Evolutionary conservation across 2,329 filamentous ascomycete genomes (phyloP), one percentile per base, ranked within the genome.

Genomic region (Cladosporium oxysporum): DNA sequence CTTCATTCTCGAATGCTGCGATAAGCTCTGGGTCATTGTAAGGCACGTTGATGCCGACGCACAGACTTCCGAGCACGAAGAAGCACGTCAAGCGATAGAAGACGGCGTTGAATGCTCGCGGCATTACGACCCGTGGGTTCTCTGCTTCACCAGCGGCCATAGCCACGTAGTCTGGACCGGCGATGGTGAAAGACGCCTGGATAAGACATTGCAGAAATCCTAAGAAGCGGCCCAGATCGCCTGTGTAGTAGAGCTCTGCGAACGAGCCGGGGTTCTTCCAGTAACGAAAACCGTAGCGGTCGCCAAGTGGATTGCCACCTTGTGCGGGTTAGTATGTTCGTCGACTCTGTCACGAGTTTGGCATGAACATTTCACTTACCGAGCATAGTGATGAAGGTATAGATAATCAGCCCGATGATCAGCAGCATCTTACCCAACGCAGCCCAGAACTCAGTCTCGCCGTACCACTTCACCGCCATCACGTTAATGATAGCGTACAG

Each of bases 371-470:
- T 14, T 31, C 4, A 44, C 60, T 41, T 41, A 63, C 60, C 92
- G 0, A 95, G 80, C 89, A 95, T 94, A 69, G 88, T 87, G 69
- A 96, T 84, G 73, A 96, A 92, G 2, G 92, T 94, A 79, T 91
- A 93, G 69, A 87, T 72, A 70, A 93, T 84, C 60, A 94, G 82
- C 1, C 87, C 90, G 41, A 92, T 78, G 67, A 91, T 91, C 60
- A 93, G 83, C 2, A 93, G 71, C 2, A 92, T 85, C 75, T 93
- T 82, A 66, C 79, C 23, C 89, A 71, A 41, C 11, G 69, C 67
- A 16, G 68, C 86, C 80, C 86, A 85, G 73, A 96, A 95, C 75
- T 95, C 91, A 0, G 88, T 85, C 77, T 92, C 90, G 53, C 90
- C 90, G 66, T 91, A 93, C 83, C 84, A 91, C 69, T 89, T 83